Evolutionary conservation across 345 rosid genomes (phyloP).

Genomic region (Salix suchowensis): DNA sequence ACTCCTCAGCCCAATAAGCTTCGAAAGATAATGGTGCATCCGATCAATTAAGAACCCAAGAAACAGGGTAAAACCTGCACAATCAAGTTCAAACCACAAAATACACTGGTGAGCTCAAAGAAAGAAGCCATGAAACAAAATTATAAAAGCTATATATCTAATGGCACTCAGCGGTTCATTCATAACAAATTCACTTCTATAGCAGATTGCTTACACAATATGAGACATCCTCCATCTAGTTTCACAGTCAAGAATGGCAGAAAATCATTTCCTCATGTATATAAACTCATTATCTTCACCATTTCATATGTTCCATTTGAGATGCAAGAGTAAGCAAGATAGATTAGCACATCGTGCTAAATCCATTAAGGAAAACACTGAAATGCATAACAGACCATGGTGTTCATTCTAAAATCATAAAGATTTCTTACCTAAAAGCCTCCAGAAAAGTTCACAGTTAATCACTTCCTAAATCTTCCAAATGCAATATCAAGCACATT

Average conservation of each 20-base stretch:
- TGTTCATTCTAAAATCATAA: not conserved
- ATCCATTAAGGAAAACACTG: too few species aligned
- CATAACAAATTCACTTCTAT: not conserved
- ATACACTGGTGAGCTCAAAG: not conserved
- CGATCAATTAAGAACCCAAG: slow-evolving; percentile 88
- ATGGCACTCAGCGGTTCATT: not conserved
- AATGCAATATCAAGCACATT: not conserved
- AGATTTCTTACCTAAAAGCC: not conserved
- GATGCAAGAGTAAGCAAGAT: too few species aligned
- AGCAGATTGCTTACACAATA: not conserved
- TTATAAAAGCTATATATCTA: not conserved
- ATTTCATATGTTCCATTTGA: too few species aligned
- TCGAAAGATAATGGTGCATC: slow-evolving; percentile 68
- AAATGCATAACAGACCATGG: not conserved
- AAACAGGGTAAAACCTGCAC: slow-evolving; percentile 79
- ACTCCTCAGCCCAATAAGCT: slow-evolving; percentile 58
- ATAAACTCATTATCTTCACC: too few species aligned
- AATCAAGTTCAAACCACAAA: slow-evolving; percentile 19
- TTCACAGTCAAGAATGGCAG: too few species aligned
- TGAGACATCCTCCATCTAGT: too few species aligned
- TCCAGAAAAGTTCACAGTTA: not conserved
- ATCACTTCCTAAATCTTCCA: not conserved
- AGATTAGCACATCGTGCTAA: too few species aligned
- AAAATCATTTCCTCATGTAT: too few species aligned
- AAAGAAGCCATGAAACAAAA: not conserved